These are phyloP conservation scores for Phytophthora lateralis DNA, from an alignment of 352 stramenopile species.

Conservation along the genomic window DNA sequence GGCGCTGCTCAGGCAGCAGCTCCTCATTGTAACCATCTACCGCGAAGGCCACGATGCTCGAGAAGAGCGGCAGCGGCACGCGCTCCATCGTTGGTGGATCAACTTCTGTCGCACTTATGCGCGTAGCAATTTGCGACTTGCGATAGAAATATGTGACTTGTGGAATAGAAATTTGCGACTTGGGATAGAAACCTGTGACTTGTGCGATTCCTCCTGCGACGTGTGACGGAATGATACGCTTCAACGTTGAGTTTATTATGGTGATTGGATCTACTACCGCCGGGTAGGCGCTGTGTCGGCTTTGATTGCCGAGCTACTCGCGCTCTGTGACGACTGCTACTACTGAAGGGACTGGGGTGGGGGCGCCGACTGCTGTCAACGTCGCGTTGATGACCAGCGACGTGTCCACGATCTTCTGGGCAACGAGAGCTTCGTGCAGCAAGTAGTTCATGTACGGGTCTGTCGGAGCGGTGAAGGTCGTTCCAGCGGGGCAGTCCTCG, in stretches of 20 bases:
- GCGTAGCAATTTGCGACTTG: neutral
- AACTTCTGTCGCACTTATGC: neutral
- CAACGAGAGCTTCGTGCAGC: constrained; percentile 38
- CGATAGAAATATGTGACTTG: neutral
- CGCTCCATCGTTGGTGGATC: neutral
- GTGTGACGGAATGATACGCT: neutral
- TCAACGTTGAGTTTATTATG: neutral
- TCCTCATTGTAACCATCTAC: constrained; percentile 18
- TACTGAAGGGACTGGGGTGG: constrained; percentile 23
- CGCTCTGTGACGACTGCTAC: constrained; percentile 18
- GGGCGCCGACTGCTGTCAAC: constrained; percentile 29
- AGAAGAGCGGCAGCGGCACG: constrained; percentile 33
- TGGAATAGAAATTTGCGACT: neutral
- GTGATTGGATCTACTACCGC: neutral
- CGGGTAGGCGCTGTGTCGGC: neutral
- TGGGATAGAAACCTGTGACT: neutral
- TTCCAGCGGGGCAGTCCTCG: constrained; percentile 34
- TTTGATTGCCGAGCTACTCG: neutral
- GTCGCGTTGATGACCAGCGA: constrained; percentile 54
- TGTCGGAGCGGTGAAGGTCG: constrained; percentile 35
- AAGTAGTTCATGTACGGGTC: constrained; percentile 66
- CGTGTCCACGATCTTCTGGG: constrained; percentile 38
- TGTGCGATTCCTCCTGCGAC: neutral
- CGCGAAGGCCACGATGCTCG: constrained; percentile 30
- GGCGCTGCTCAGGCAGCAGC: constrained; percentile 5